Evolutionary conservation across 2,329 filamentous ascomycete genomes (phyloP).

Genomic region (Aspergillus sclerotialis): DNA sequence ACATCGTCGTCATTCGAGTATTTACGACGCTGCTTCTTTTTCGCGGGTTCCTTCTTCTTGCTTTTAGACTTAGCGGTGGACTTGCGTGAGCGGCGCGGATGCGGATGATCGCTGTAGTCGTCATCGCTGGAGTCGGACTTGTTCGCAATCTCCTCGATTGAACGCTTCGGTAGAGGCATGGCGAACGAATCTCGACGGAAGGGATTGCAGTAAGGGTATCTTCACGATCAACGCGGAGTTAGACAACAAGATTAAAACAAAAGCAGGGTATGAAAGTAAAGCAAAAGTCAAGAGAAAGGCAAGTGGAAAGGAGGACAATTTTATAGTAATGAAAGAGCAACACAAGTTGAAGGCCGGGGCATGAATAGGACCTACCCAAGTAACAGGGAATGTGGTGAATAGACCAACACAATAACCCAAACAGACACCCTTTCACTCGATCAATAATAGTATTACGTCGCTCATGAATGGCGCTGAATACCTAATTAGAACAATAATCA

Average conservation of each 20-base stretch:
- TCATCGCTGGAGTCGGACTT: slow-evolving; percentile 40
- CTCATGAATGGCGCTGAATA: not conserved
- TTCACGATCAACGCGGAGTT: too few relatives aligned
- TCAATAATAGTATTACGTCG: not conserved
- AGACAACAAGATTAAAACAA: too few relatives aligned
- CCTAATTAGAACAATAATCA: not conserved
- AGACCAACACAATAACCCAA: not conserved
- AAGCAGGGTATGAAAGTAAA: too few relatives aligned
- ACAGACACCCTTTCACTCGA: not conserved
- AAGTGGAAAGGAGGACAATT: too few relatives aligned
- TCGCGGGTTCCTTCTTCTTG: slow-evolving; percentile 26
- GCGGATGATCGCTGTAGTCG: slow-evolving; percentile 37
- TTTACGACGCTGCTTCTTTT: slow-evolving; percentile 33
- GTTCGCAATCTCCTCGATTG: slow-evolving; percentile 36
- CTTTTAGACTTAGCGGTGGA: slow-evolving; percentile 22
- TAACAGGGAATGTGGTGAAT: too few relatives aligned
- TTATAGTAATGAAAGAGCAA: too few relatives aligned
- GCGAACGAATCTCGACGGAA: too few relatives aligned
- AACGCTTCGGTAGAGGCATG: slow-evolving; percentile 34
- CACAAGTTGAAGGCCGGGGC: too few relatives aligned
- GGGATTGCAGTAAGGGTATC: too few relatives aligned
- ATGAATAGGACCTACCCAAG: too few relatives aligned
- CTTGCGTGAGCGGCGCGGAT: slow-evolving; percentile 20
- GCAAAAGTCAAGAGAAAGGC: too few relatives aligned
- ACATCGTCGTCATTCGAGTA: slow-evolving; percentile 42